A percentile compares a stretch with the other conserved stretches of the same genome.
phyloP scores from a whole-genome alignment of 148 eudicot genomes.

The Dianthus caryophyllus region DNA sequence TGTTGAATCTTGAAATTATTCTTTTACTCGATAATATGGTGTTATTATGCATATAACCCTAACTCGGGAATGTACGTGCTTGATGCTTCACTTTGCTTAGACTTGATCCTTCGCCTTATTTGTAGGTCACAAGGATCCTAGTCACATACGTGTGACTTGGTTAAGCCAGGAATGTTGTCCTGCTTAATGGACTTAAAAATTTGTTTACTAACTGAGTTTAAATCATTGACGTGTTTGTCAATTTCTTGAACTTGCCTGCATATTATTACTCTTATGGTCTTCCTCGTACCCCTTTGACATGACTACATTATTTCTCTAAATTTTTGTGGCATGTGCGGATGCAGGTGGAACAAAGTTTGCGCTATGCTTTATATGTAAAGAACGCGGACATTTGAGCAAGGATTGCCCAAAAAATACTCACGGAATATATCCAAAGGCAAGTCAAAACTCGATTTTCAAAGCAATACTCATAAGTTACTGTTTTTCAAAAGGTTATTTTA shows the following conservation, averaged over 20 bases:
- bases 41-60: background rate
- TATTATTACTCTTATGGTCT: background rate
- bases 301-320: background rate
- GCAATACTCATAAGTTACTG: too few relatives aligned
- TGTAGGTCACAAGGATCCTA: background rate
- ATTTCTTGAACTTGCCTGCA: background rate
- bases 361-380: slow-evolving; percentile 85
- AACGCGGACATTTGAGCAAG: slow-evolving; percentile 90
- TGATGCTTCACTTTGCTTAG: background rate
- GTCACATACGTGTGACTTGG: background rate
- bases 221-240: background rate
- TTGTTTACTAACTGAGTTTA: background rate
- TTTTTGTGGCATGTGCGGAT: slow-evolving; percentile 11
- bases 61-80: background rate
- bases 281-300: background rate
- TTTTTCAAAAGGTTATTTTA: too few relatives aligned
- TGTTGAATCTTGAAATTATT: background rate
- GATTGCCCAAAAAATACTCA: slow-evolving; percentile 85
- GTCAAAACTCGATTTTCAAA: background rate
- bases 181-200: too few relatives aligned
- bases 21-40: background rate
- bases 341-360: slow-evolving; percentile 96
- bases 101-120: background rate
- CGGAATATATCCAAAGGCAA: slow-evolving; percentile 98
- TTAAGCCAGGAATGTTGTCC: background rate